A percentile compares a stretch with the other conserved stretches of the same genome.
Evolutionary conservation across 1,284 basidiomycete genomes (phyloP).

Genomic region (Malassezia pachydermatis): DNA sequence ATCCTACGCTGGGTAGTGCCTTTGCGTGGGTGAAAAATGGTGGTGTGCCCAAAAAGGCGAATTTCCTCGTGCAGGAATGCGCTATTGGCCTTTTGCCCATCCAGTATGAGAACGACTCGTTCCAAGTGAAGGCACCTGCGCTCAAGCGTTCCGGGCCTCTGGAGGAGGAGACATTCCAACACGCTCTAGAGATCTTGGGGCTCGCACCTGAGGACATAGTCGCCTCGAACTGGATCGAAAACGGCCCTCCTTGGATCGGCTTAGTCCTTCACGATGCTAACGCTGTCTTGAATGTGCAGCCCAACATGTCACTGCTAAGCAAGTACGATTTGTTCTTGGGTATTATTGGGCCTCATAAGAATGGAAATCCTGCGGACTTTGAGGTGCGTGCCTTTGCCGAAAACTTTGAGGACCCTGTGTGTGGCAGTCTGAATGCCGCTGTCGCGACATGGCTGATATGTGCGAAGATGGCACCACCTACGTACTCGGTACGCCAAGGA

Average conservation of each 20-base stretch:
- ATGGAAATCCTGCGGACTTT: conserved; percentile 13
- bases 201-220: conserved; percentile 18
- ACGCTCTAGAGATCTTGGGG: conserved; percentile 17
- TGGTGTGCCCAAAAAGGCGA: conserved; percentile 2
- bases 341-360: conserved; percentile 24
- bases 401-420: conserved; percentile 31
- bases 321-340: conserved; percentile 23
- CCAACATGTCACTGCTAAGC: conserved; percentile 7
- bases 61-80: conserved; percentile 28
- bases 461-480: neutral
- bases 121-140: conserved; percentile 25
- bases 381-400: conserved; percentile 28
- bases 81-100: conserved; percentile 26
- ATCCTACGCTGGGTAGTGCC: conserved; percentile 37
- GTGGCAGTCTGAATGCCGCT: conserved; percentile 35
- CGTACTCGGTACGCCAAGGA: conserved; percentile 8
- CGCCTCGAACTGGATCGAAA: conserved; percentile 27
- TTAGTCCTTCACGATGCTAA: conserved; percentile 22
- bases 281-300: conserved; percentile 24
- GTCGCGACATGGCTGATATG: conserved; percentile 26
- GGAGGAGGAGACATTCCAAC: conserved; percentile 14
- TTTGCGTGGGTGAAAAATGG: conserved; percentile 20
- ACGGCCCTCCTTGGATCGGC: conserved; percentile 35
- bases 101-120: neutral
- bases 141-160: conserved; percentile 22